These are phyloP conservation scores for Naganishia vaughanmartiniae DNA, from an alignment of 768 basidiomycete species.

Conservation along the genomic window DNA sequence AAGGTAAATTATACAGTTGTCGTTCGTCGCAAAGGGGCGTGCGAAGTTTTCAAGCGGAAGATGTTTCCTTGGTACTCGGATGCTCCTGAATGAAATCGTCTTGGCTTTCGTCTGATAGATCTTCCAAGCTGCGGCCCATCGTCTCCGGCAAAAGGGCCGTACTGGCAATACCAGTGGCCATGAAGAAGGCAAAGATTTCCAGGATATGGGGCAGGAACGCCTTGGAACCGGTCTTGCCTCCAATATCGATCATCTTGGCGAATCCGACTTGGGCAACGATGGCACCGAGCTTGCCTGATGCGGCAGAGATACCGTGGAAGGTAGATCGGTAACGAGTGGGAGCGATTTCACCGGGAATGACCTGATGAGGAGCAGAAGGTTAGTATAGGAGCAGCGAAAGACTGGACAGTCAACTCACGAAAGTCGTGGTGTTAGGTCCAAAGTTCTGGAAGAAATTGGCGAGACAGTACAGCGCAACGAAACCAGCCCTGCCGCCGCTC, in stretches of 20 bases:
- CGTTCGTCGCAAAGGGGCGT: background rate
- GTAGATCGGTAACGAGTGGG: constrained; percentile 53
- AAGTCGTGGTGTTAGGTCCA: constrained; percentile 50
- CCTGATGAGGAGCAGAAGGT: constrained; percentile 23
- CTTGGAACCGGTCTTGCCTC: constrained; percentile 39
- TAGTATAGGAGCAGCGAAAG: background rate
- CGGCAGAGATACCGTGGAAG: constrained; percentile 52
- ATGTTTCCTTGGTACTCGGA: background rate
- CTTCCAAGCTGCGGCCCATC: constrained; percentile 46
- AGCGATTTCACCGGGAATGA: constrained; percentile 53
- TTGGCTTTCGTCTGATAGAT: constrained; percentile 43
- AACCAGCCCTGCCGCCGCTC: constrained; percentile 44
- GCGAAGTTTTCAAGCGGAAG: background rate
- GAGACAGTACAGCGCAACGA: constrained; percentile 51
- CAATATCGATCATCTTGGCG: constrained; percentile 49
- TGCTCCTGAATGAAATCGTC: constrained; percentile 31
- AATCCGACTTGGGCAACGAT: constrained; percentile 54
- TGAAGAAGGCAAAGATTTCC: constrained; percentile 51
- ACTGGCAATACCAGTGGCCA: constrained; percentile 48
- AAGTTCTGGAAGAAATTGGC: constrained; percentile 54
- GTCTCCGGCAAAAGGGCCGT: constrained; percentile 52
- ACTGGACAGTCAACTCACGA: background rate
- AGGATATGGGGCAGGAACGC: constrained; percentile 50
- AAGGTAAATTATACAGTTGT: background rate
- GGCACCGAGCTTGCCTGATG: constrained; percentile 53